These are phyloP conservation scores for Sporodiniella umbellata DNA, from an alignment of 371 early-diverging fungal genomes.

Conservation along the genomic window DNA sequence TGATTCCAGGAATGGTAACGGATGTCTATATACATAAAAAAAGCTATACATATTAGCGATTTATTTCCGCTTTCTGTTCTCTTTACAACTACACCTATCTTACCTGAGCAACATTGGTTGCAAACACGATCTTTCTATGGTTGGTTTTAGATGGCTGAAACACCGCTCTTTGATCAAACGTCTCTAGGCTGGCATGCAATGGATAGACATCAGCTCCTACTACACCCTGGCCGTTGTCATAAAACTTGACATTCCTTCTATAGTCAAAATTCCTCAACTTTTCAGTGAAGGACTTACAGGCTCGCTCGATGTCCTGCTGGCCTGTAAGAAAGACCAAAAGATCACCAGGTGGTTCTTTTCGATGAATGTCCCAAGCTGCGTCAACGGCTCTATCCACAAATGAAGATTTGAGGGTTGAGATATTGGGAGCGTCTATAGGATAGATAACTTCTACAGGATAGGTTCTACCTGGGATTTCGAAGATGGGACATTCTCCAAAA, in stretches of 20 bases:
- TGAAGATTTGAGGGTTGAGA: conserved; percentile 62
- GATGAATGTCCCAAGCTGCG: conserved; percentile 76
- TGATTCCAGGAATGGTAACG: conserved; percentile 88
- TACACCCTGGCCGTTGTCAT: conserved; percentile 53
- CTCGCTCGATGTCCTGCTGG: conserved; percentile 84
- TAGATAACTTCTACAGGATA: conserved; percentile 76
- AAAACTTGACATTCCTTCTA: conserved; percentile 32
- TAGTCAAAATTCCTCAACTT: conserved; percentile 28
- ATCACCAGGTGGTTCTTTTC: conserved; percentile 69
- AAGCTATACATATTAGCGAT: conserved; percentile 1
- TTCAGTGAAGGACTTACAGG: conserved; percentile 51
- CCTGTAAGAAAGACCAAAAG: conserved; percentile 92
- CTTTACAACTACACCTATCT: conserved; percentile 57
- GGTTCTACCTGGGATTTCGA: conserved; percentile 80
- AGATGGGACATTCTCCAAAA: conserved; percentile 78
- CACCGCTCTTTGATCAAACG: conserved; percentile 86
- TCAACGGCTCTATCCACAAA: conserved; percentile 72
- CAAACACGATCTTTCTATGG: conserved; percentile 92
- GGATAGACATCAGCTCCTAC: conserved; percentile 69
- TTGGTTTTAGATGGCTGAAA: conserved; percentile 85
- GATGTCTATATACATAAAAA: conserved; percentile 35
- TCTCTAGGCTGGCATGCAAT: conserved; percentile 89
- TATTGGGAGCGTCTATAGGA: conserved; percentile 38
- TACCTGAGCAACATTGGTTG: conserved; percentile 99
- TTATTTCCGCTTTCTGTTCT: background rate